Evolutionary conservation across 2,329 filamentous ascomycete species (phyloP), one percentile per base, ranked within the genome.

Genomic region (Fusarium bulbicola): DNA sequence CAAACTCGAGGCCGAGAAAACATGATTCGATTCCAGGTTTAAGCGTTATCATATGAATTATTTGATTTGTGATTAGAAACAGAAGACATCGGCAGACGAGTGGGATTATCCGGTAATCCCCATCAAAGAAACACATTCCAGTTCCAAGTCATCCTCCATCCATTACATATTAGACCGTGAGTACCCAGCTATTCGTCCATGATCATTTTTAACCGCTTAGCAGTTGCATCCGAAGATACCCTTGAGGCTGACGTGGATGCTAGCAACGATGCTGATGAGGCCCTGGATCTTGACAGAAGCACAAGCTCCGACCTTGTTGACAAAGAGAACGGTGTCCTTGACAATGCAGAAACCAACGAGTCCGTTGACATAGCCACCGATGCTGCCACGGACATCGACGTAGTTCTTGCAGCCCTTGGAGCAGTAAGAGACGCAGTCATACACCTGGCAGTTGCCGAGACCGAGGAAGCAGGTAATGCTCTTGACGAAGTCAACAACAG

Each of bases 391-490:
- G 61, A 82, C 75, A 61, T 83, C 80, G 45, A 83, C 75, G 78
- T 79, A 79, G 80, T 83, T 83, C 72, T 77, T 76, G 77, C 81
- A 83, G 72, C 81, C 81, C 76, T 80, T 77, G 75, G 78, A 73
- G 76, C 79, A 81, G 76, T 80, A 81, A 32, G 80, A 81, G 58
- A 83, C 81, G 72, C 81, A 83, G 79, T 83, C 81, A 62, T 78
- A 79, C 69, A 78, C 74, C 42, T 62, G 47, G 77, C 81, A 83
- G 47, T 74, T 71, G 42, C 77, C 76, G 42, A 81, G 61, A 39
- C 81, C 81, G 40, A 82, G 70, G 46, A 72, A 65, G 78, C 81
- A 82, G 47, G 77, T 72, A 20, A 78, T 46, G 45, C 61, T 52
- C 59, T 76, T 68, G 54, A 80, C 24, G 24, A 69, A 65, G 53